These are phyloP conservation scores for Macrophomina tecta DNA, from an alignment of 2,329 filamentous ascomycete species.

Conservation along the genomic window DNA sequence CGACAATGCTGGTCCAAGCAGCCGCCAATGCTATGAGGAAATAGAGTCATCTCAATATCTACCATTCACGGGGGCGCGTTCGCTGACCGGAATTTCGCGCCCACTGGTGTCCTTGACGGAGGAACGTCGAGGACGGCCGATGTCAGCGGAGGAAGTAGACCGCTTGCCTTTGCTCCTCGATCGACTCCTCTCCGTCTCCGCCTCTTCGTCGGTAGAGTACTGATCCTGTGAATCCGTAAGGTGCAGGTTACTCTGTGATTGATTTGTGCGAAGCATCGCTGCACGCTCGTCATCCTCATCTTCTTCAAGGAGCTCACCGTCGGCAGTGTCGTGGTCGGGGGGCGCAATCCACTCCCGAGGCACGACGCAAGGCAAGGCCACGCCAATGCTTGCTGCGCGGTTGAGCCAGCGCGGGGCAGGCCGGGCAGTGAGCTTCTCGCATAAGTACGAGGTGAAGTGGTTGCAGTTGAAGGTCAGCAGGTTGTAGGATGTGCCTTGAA, in stretches of 20 bases:
- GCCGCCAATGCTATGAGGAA: neutral
- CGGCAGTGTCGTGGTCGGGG: constrained; percentile 75
- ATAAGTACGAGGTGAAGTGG: constrained; percentile 82
- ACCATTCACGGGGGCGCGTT: constrained; percentile 47
- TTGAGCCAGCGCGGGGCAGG: constrained; percentile 79
- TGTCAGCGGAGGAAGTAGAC: constrained; percentile 10
- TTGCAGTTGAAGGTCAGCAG: constrained; percentile 86
- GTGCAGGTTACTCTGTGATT: constrained; percentile 34
- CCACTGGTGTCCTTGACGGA: constrained; percentile 47
- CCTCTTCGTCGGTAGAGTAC: constrained; percentile 37
- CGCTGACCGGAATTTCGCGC: constrained; percentile 50
- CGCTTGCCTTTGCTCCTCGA: constrained; percentile 5
- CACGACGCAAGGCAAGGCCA: constrained; percentile 81
- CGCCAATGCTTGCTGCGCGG: constrained; percentile 80
- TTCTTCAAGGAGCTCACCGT: constrained; percentile 70
- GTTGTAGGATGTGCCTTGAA: constrained; percentile 79
- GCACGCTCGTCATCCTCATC: constrained; percentile 61
- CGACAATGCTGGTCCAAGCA: neutral
- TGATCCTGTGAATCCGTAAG: constrained; percentile 36
- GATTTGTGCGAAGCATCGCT: constrained; percentile 61
- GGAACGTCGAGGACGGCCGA: constrained; percentile 17
- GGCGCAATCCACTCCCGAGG: constrained; percentile 82
- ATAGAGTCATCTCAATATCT: neutral
- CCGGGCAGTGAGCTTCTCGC: constrained; percentile 72
- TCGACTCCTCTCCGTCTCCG: constrained; percentile 16